Percentiles rank a stretch among this genome's conserved stretches.
phyloP scores from a whole-genome alignment of 495 filamentous ascomycete species.

The Tuber borchii region DNA sequence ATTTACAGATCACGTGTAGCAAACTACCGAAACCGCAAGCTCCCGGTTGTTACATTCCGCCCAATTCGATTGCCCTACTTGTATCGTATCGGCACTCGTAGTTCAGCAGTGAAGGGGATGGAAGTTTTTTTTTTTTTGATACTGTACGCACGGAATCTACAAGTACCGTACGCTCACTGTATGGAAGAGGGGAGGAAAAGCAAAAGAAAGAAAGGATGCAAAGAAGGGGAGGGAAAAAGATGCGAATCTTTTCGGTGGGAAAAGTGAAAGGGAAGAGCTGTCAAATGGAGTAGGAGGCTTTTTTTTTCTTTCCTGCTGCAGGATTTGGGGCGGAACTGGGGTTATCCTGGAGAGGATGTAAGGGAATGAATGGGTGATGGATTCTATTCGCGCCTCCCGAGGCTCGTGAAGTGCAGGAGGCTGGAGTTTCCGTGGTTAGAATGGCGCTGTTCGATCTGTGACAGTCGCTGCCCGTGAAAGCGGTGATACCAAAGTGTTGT shows the following conservation, averaged over 20 bases:
- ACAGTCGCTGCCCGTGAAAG: constrained; percentile 1
- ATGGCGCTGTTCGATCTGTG: constrained; percentile 2
- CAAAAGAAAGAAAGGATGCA: neutral
- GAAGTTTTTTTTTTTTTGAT: neutral
- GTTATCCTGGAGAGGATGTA: constrained; percentile 1
- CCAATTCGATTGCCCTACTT: neutral
- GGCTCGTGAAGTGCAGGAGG: constrained; percentile 4
- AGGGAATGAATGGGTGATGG: neutral
- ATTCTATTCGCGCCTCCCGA: neutral
- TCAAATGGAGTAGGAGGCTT: neutral
- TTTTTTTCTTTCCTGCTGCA: neutral
- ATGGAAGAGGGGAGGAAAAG: constrained; percentile 4
- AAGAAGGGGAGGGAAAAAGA: neutral
- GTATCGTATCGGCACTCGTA: neutral
- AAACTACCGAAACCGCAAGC: neutral
- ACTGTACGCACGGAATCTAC: neutral
- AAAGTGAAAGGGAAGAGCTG: neutral
- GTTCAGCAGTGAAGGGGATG: neutral
- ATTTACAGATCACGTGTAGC: neutral
- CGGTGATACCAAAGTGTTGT: neutral
- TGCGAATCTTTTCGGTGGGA: constrained; percentile 2
- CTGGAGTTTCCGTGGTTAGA: constrained; percentile 4
- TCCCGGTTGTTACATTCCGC: neutral
- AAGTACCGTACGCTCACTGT: neutral
- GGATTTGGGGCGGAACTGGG: constrained; percentile 1